Evolutionary conservation across 192 early-diverging fungal genomes (phyloP).

Genomic region (Backusella australiensis): DNA sequence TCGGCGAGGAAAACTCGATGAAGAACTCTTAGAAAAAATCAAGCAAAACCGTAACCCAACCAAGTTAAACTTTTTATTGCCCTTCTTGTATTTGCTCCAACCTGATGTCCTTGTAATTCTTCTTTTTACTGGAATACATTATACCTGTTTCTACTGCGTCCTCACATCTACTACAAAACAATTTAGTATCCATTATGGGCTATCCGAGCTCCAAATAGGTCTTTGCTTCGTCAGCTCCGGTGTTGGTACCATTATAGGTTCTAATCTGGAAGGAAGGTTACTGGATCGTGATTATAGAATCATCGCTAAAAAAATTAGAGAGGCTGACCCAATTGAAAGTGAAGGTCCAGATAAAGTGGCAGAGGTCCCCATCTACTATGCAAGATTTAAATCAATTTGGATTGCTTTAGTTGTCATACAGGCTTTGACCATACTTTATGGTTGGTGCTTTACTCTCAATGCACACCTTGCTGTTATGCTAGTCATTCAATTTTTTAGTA

Average conservation of each 20-base stretch:
- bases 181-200: not conserved
- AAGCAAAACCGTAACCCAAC: not conserved
- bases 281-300: not conserved
- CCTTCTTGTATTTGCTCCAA: not conserved
- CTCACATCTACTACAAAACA: not conserved
- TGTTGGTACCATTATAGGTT: conserved; percentile 14
- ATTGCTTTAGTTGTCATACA: conserved; percentile 10
- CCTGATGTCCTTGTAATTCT: not conserved
- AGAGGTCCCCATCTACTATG: conserved; percentile 16
- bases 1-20: not conserved
- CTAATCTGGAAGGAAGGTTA: not conserved
- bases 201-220: not conserved
- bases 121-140: not conserved
- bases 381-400: conserved; percentile 24
- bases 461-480: conserved; percentile 15
- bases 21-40: not conserved
- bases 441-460: conserved; percentile 22
- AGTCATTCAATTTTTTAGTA: conserved; percentile 21
- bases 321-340: not conserved
- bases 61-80: not conserved
- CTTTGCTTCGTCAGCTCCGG: not conserved
- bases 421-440: conserved; percentile 14
- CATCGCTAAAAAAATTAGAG: not conserved
- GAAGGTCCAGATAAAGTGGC: not conserved
- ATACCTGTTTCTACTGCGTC: not conserved